Base-by-base conservation (phyloP, 2,329 filamentous ascomycete species). In the Beauveria caledonica region DNA sequence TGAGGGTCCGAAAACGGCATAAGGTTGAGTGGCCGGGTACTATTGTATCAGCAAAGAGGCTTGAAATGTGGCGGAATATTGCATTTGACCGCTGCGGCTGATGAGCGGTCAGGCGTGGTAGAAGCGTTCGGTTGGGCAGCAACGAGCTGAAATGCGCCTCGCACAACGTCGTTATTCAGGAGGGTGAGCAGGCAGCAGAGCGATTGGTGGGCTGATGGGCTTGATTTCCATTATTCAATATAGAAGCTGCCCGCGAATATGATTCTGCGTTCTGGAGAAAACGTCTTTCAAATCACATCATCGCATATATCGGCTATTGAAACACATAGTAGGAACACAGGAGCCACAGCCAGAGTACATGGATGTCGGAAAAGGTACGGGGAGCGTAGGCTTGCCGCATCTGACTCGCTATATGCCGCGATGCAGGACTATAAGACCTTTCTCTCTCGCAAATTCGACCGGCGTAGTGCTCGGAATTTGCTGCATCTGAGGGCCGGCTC, bases 341-440 rank as follows among this genome's bases (percentile, higher is more conserved):
- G n/a, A 45, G 33, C 13, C 17, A 21, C 33, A 42, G 33, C 13
- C 17, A 19, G 10, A 33, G n/a, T 29, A 9, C 9, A 55, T 45
- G 40, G 40, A 55, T 10, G 52, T 21, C n/a, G 25, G 23, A 6
- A 33, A 45, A 23, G 23, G 7, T 11, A 36, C 10, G 2, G 23
- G 7, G 5, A 45, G 25, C 25, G 40, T n/a, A n/a, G 52, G 40
- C 1, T 23, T 55, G n/a, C 10, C n/a, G 11, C 13, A 21, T 33
- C 17, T 55, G 40, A 25, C 52, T 23, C 52, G n/a, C 17, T 45
- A 23, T 23, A 45, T 55, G 52, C 40, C 17, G 23, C 23, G n/a
- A 45, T 17, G 6, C 51, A 51, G 25, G 63, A 64, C 44, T 45
- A 61, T 29, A 58, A 62, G 45, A 59, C 60, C 1, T 52, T 62